Conservation (phyloP, 352 stramenopile genomes). For the Detonula confervacea region DNA sequence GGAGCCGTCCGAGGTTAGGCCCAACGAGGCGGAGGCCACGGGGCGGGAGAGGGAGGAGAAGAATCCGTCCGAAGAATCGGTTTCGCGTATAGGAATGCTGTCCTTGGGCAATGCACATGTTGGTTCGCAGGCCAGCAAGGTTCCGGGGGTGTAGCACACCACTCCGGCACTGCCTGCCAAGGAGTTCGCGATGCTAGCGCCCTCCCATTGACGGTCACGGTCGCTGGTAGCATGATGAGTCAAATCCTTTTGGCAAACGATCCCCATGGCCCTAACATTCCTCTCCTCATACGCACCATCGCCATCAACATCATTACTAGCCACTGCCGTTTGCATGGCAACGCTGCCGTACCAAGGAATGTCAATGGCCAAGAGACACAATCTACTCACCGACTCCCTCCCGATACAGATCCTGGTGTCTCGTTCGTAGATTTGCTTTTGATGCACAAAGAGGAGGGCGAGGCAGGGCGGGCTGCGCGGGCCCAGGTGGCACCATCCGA, state of each 20-base stretch:
- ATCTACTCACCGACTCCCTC: constrained; percentile 13
- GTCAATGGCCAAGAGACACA: constrained; percentile 65
- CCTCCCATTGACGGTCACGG: too few species aligned
- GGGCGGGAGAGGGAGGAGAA: constrained; percentile 56
- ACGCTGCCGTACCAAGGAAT: constrained; percentile 60
- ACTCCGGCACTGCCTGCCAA: constrained; percentile 20
- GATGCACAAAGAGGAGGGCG: constrained; percentile 37
- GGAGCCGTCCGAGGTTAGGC: constrained; percentile 68
- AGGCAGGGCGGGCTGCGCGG: constrained; percentile 67
- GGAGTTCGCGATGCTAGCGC: too few species aligned
- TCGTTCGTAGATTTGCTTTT: constrained; percentile 22
- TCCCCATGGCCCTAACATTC: constrained; percentile 33
- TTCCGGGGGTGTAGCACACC: constrained; percentile 28
- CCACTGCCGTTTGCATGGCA: too few species aligned
- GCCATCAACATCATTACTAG: constrained; percentile 25
- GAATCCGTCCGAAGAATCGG: constrained; percentile 51
- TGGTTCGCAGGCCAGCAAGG: too few species aligned
- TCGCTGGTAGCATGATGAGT: too few species aligned
- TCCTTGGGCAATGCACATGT: too few species aligned
- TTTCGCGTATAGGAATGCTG: too few species aligned
- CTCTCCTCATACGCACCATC: constrained; percentile 4
- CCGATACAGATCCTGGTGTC: neutral
- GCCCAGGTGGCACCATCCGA: constrained; percentile 67
- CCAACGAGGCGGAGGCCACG: constrained; percentile 49
- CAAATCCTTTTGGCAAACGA: constrained; percentile 50